Evolutionary conservation across 768 basidiomycete species (phyloP), one percentile per base, ranked within the genome.

Genomic region (Termitomyces sp.): DNA sequence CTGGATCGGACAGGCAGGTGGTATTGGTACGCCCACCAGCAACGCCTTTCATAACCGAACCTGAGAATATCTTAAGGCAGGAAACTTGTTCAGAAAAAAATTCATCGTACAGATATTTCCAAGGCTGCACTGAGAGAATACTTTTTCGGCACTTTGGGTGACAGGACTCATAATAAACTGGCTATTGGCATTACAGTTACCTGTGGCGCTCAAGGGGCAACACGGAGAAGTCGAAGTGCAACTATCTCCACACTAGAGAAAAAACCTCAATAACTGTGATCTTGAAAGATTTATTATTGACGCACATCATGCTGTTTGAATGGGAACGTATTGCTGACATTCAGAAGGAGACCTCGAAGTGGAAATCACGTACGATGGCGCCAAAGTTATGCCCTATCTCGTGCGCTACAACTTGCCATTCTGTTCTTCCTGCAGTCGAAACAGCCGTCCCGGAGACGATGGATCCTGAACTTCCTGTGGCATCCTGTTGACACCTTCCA

Each of bases 321-420:
- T 15, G 60, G 48, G 64, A 63, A n/a, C 65, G 57, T 55, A 53
- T 44, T 24, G 49, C 57, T 58, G 52, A 16, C 41, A 42, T 50
- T 46, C 51, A 31, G 37, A 12, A 11, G 6, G 1, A 39, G 18
- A 12, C 16, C 0, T 39, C 4, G 39, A 24, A 42, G 45, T 49
- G 33, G 39, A 49, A 13, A 58, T 37, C 6, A 81, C 88, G 73
- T 66, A 90, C 88, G 62, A 93, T 93, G 18, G 91, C 91, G 49
- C 93, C 92, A 72, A 95, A 93, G 67, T 93, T 95, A 70, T 91
- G 89, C 16, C 90, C 90, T 58, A 86, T 89, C 70, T 93, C 91
- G 70, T 93, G 91, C 24, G 89, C 81, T 33, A 92, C 78, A 51
- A 91, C 87, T 69, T 91, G 88, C 87, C 88, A 92, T 69, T 94